A percentile compares a stretch with the other conserved stretches of the same genome.
Conservation (phyloP, 73 alveolate genomes). For the Tetrahymena thermophila region DNA sequence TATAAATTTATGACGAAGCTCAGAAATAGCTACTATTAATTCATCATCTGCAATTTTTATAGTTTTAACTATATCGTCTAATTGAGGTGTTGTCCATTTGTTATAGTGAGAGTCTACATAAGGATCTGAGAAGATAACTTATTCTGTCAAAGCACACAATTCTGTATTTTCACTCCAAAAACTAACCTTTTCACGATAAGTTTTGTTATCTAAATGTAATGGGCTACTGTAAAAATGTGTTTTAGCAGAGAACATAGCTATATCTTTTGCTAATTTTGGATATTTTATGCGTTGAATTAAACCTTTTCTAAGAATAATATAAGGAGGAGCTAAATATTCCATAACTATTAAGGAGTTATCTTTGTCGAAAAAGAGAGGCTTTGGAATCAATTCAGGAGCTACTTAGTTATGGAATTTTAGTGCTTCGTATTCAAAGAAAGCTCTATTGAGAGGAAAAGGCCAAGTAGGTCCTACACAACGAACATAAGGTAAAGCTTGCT, state of each 20-base stretch:
- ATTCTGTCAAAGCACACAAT: neutral
- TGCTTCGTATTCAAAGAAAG: neutral
- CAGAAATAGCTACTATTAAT: neutral
- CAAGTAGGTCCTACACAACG: neutral
- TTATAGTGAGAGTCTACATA: neutral
- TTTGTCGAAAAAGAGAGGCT: neutral
- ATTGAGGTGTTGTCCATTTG: neutral
- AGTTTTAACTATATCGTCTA: neutral
- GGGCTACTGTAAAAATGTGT: neutral
- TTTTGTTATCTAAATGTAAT: neutral
- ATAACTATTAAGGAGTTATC: neutral
- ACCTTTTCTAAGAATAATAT: neutral
- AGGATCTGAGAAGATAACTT: slow-evolving; percentile 3
- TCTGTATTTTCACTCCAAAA: slow-evolving; percentile 5
- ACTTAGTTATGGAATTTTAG: neutral
- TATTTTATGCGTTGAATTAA: neutral
- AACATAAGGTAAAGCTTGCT: neutral
- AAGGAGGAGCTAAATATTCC: slow-evolving; percentile 1
- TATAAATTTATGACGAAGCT: neutral
- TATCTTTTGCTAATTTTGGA: neutral
- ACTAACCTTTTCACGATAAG: neutral
- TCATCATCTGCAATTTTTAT: neutral
- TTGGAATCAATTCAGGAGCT: neutral
- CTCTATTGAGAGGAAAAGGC: slow-evolving; percentile 4
- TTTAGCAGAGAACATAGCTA: neutral